Conservation (phyloP, 192 early-diverging fungal genomes). For the Coemansia sp. region DNA sequence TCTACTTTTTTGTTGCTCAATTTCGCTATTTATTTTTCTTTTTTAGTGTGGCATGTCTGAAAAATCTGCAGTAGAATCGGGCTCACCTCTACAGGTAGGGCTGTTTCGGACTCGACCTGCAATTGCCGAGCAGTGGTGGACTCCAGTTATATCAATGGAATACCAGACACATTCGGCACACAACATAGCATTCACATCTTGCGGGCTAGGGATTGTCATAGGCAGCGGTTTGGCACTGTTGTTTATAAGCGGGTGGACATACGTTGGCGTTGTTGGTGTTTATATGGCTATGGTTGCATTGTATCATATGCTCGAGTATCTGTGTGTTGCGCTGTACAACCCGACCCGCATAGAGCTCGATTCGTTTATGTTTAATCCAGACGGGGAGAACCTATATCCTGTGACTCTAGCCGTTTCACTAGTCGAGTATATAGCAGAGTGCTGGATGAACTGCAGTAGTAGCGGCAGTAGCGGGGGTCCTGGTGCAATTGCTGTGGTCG, state of each 20-base stretch:
- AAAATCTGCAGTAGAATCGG: background rate
- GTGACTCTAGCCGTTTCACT: conserved; percentile 18
- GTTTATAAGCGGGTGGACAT: conserved; percentile 21
- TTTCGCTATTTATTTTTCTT: too few relatives aligned
- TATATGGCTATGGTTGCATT: conserved; percentile 64
- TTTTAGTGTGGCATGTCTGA: background rate
- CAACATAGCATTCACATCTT: conserved; percentile 77
- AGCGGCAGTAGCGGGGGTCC: conserved; percentile 17
- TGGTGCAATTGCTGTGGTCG: conserved; percentile 41
- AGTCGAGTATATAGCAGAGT: conserved; percentile 56
- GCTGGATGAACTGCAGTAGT: conserved; percentile 56
- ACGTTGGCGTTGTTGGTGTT: conserved; percentile 57
- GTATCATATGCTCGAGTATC: conserved; percentile 88
- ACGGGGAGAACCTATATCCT: conserved; percentile 22
- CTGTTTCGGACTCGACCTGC: conserved; percentile 12
- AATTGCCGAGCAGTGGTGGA: conserved; percentile 32
- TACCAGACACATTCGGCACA: conserved; percentile 70
- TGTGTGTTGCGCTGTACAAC: conserved; percentile 81
- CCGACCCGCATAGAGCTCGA: conserved; percentile 63
- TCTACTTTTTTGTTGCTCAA: too few relatives aligned
- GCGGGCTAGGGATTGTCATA: conserved; percentile 61
- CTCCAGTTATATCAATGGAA: conserved; percentile 55
- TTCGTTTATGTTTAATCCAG: conserved; percentile 45
- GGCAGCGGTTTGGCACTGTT: conserved; percentile 55
- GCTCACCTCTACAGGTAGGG: conserved; percentile 18